These are phyloP conservation scores for Tilletia indica DNA, from an alignment of 1,284 basidiomycete species.

Conservation along the genomic window DNA sequence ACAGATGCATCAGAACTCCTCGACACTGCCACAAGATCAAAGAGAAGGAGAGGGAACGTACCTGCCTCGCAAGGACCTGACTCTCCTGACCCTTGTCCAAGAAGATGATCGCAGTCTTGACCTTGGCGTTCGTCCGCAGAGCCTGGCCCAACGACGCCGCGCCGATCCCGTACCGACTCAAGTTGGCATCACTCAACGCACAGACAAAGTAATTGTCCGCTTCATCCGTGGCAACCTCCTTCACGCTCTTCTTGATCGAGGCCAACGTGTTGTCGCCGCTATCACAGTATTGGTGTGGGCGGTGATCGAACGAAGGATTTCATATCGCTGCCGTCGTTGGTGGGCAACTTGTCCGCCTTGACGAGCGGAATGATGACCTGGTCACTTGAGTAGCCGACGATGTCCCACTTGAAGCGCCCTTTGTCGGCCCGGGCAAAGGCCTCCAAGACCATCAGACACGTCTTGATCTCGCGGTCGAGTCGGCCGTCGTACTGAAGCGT, in stretches of 20 bases:
- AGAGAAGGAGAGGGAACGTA: not conserved
- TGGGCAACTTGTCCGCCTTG: constrained; percentile 36
- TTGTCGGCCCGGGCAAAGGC: constrained; percentile 46
- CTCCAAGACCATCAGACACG: constrained; percentile 55
- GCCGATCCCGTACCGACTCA: constrained; percentile 55
- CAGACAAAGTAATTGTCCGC: constrained; percentile 57
- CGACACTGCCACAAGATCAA: not conserved
- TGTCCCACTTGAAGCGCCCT: constrained; percentile 50
- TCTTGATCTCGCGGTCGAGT: constrained; percentile 49
- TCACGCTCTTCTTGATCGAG: constrained; percentile 34
- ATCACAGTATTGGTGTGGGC: constrained; percentile 43
- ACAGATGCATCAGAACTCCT: too few relatives aligned
- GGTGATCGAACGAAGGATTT: constrained; percentile 44
- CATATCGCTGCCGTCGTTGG: constrained; percentile 49
- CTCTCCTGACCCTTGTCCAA: constrained; percentile 49
- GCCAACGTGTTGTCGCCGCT: constrained; percentile 41
- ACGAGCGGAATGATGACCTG: constrained; percentile 51
- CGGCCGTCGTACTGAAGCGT: constrained; percentile 54
- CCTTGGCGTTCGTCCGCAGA: constrained; percentile 40
- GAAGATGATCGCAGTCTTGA: constrained; percentile 51
- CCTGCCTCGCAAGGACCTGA: constrained; percentile 30
- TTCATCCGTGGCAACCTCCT: constrained; percentile 32
- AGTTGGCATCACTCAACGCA: constrained; percentile 56
- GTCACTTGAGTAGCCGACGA: constrained; percentile 56
- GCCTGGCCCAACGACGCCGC: constrained; percentile 33